Percentiles rank a stretch among this genome's conserved stretches.
These are phyloP conservation scores for Obelidium mucronatum DNA, from an alignment of 192 early-diverging fungal species.

Conservation along the genomic window DNA sequence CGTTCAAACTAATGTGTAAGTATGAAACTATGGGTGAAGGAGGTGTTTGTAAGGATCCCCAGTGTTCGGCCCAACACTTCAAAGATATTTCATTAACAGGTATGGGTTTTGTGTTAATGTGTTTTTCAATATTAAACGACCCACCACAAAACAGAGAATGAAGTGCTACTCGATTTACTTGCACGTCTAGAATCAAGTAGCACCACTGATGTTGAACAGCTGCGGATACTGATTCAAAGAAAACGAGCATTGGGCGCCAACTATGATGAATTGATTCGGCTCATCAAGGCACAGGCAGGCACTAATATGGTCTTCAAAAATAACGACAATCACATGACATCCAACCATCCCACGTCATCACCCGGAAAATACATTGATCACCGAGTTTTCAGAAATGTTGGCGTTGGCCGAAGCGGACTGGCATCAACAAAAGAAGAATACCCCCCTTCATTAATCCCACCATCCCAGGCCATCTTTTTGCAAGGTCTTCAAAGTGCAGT, in stretches of 20 bases:
- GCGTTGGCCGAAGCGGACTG: background rate
- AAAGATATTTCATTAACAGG: slow-evolving; percentile 21
- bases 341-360: no score
- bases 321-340: background rate
- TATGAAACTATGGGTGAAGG: background rate
- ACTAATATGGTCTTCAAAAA: slow-evolving; percentile 10
- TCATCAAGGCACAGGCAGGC: background rate
- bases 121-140: no score
- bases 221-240: slow-evolving; percentile 12
- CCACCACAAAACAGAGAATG: background rate
- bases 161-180: slow-evolving; percentile 26
- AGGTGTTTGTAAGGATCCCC: slow-evolving; percentile 1
- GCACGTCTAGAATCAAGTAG: background rate
- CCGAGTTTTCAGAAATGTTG: background rate
- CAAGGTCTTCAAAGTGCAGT: background rate
- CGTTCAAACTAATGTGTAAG: slow-evolving; percentile 16
- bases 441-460: background rate
- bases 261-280: slow-evolving; percentile 11
- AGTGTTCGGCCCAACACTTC: slow-evolving; percentile 4
- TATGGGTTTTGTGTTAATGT: background rate
- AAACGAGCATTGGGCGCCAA: slow-evolving; percentile 1
- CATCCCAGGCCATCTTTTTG: background rate
- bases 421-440: background rate
- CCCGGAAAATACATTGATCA: background rate
- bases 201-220: background rate